Evolutionary conservation across 2,329 filamentous ascomycete species (phyloP).

Genomic region (Xylaria sp.): DNA sequence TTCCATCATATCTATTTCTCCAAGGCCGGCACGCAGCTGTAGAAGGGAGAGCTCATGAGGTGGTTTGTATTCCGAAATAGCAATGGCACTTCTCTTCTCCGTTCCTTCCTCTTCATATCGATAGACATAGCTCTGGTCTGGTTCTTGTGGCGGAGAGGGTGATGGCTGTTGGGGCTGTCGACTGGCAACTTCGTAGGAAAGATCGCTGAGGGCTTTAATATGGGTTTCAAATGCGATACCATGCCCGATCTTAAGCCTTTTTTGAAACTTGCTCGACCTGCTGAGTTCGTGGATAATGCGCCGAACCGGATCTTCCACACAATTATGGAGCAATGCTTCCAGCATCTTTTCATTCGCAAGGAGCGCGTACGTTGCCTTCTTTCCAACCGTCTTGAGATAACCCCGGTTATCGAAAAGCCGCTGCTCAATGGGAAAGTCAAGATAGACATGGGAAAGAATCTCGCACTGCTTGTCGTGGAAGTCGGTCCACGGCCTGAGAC

Average conservation of each 20-base stretch:
- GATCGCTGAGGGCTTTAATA: slow-evolving; percentile 44
- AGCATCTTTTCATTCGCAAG: slow-evolving; percentile 47
- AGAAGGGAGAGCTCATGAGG: slow-evolving; percentile 57
- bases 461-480: slow-evolving; percentile 45
- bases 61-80: slow-evolving; percentile 58
- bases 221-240: slow-evolving; percentile 51
- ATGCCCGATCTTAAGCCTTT: slow-evolving; percentile 39
- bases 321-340: slow-evolving; percentile 46
- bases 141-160: slow-evolving; percentile 12
- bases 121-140: slow-evolving; percentile 49
- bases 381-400: slow-evolving; percentile 42
- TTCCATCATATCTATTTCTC: slow-evolving; percentile 55
- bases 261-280: slow-evolving; percentile 30
- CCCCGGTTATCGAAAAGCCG: slow-evolving; percentile 44
- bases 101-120: slow-evolving; percentile 22
- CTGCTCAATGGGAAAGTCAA: slow-evolving; percentile 36
- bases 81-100: slow-evolving; percentile 43
- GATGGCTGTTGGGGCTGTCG: background rate
- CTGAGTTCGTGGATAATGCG: slow-evolving; percentile 47
- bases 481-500: slow-evolving; percentile 46
- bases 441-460: slow-evolving; percentile 39
- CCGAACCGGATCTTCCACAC: slow-evolving; percentile 48
- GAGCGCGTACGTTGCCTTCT: slow-evolving; percentile 34
- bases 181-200: slow-evolving; percentile 29
- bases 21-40: slow-evolving; percentile 56